These are phyloP conservation scores for Tricholoma furcatifolium DNA, from an alignment of 768 basidiomycete species.

Conservation along the genomic window DNA sequence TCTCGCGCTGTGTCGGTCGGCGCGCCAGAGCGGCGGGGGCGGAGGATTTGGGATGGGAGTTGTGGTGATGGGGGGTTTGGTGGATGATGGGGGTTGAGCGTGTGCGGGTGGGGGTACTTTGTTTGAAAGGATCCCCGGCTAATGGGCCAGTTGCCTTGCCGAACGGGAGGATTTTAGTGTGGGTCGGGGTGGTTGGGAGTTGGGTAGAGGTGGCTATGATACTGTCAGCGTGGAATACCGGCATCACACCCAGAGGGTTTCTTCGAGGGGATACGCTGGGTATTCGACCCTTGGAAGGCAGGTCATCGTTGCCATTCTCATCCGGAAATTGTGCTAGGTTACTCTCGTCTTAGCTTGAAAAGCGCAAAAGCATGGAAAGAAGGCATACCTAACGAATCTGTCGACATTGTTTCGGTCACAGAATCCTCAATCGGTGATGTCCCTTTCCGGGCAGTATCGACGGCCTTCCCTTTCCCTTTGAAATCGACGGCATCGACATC, in stretches of 20 bases:
- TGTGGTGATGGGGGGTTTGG: conserved; percentile 15
- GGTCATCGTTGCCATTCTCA: not conserved
- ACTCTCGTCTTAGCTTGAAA: not conserved
- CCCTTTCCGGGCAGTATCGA: conserved; percentile 26
- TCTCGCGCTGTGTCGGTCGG: conserved; percentile 20
- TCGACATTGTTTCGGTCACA: conserved; percentile 1
- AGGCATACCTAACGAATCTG: conserved; percentile 3
- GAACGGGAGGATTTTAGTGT: conserved; percentile 5
- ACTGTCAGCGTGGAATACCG: conserved; percentile 1
- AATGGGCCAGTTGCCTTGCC: conserved; percentile 15
- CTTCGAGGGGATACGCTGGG: conserved; percentile 8
- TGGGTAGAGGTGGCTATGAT: conserved; percentile 10
- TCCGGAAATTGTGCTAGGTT: not conserved
- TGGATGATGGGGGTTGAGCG: conserved; percentile 10
- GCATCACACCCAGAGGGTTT: conserved; percentile 6
- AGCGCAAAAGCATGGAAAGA: not conserved
- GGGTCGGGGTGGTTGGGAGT: conserved; percentile 12
- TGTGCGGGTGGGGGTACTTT: conserved; percentile 14
- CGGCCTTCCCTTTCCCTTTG: conserved; percentile 20
- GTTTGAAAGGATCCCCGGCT: conserved; percentile 1
- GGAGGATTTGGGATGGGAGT: conserved; percentile 9
- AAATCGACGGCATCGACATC: conserved; percentile 8
- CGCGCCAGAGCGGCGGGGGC: conserved; percentile 8
- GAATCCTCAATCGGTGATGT: conserved; percentile 25
- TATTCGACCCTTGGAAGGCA: not conserved